Evolutionary conservation across 2,329 filamentous ascomycete genomes (phyloP).

Genomic region (Ambrosiella xylebori): DNA sequence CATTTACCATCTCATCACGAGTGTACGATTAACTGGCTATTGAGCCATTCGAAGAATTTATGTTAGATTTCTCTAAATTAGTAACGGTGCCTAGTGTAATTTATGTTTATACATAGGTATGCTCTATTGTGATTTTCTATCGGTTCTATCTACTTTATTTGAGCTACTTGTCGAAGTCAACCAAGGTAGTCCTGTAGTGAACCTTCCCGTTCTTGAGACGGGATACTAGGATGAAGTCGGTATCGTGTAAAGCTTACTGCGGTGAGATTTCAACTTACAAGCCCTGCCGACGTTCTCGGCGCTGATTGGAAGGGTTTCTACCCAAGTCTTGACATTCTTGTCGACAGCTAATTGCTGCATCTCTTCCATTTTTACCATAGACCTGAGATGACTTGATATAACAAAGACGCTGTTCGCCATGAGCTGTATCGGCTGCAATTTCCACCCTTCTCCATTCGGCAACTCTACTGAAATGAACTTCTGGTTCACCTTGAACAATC

Average conservation of each 20-base stretch:
- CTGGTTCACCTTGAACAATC: constrained; percentile 65
- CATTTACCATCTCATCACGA: neutral
- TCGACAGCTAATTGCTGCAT: constrained; percentile 58
- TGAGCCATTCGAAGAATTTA: neutral
- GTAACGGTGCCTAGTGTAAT: too few relatives aligned
- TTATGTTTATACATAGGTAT: too few relatives aligned
- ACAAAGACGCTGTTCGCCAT: constrained; percentile 58
- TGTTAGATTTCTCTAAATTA: neutral
- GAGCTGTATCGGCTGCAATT: constrained; percentile 58
- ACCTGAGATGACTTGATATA: constrained; percentile 53
- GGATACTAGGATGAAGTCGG: constrained; percentile 1
- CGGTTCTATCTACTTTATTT: neutral
- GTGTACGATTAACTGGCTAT: neutral
- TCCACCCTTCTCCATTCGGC: constrained; percentile 56
- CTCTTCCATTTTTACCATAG: constrained; percentile 48
- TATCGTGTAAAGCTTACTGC: neutral
- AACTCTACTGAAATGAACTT: constrained; percentile 66
- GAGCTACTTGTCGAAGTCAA: constrained; percentile 16
- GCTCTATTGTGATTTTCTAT: neutral
- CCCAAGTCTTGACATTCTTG: constrained; percentile 52
- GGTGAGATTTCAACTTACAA: constrained; percentile 2
- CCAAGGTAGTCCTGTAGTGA: constrained; percentile 15
- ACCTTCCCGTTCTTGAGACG: constrained; percentile 11
- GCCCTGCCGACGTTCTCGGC: constrained; percentile 33
- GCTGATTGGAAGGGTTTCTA: constrained; percentile 57